phyloP scores from a whole-genome alignment of 192 early-diverging fungal species.

The Coemansia sp. region DNA sequence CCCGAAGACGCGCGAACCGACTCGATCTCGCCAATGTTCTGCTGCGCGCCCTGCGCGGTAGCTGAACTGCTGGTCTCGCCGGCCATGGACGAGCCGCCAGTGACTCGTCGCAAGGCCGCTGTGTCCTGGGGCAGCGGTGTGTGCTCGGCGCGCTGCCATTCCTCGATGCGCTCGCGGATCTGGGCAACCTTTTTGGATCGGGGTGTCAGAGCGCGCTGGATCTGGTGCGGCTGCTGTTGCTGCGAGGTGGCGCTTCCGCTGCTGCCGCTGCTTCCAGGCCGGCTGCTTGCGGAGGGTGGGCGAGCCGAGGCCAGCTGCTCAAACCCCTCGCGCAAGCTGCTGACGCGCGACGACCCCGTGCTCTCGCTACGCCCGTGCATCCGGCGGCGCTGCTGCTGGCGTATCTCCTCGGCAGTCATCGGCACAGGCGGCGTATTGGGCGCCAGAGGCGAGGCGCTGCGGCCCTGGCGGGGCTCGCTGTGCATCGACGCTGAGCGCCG shows the following conservation, averaged over 20 bases:
- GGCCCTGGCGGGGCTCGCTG: neutral
- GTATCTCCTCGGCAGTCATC: conserved; percentile 1
- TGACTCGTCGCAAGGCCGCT: neutral
- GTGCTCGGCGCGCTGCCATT: conserved; percentile 36
- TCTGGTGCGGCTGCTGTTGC: neutral
- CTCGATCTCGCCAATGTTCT: conserved; percentile 37
- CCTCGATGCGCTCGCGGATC: conserved; percentile 43
- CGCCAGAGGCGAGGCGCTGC: neutral
- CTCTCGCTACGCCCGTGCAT: conserved; percentile 35
- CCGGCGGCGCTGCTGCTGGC: neutral
- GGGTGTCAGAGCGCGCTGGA: conserved; percentile 11
- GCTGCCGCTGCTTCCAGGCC: neutral
- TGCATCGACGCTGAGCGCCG: conserved; percentile 17
- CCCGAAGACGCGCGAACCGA: conserved; percentile 3
- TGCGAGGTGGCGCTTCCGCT: neutral
- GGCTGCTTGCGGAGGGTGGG: neutral
- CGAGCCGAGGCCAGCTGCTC: conserved; percentile 23
- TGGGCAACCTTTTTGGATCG: conserved; percentile 34
- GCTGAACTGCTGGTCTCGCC: conserved; percentile 16
- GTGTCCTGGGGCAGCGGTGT: neutral
- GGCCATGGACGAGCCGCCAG: neutral
- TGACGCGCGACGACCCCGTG: conserved; percentile 38
- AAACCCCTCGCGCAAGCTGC: conserved; percentile 40
- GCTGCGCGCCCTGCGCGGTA: conserved; percentile 23
- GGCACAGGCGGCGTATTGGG: neutral